Conservation (phyloP, 2,329 filamentous ascomycete species). For the Scytalidium lignicola region DNA sequence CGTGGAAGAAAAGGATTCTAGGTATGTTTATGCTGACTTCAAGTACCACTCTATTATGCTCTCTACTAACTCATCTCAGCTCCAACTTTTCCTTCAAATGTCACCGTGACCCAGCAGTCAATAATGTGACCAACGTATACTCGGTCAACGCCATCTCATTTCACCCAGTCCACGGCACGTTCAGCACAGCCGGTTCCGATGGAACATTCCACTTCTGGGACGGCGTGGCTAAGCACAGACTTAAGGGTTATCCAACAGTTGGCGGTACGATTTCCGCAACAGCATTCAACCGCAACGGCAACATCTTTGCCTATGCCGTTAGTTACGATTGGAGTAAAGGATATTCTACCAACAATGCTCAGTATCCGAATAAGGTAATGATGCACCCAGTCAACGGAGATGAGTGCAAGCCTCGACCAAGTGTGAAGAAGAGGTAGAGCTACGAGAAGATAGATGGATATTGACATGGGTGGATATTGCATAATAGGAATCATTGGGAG, state of each 20-base stretch:
- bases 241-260: constrained; percentile 82
- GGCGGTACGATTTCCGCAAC: constrained; percentile 86
- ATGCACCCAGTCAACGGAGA: constrained; percentile 69
- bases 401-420: constrained; percentile 50
- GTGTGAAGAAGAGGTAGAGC: constrained; percentile 30
- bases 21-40: constrained; percentile 41
- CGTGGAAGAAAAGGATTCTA: constrained; percentile 89
- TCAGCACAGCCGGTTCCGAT: constrained; percentile 91
- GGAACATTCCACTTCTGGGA: constrained; percentile 98
- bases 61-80: constrained; percentile 35
- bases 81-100: constrained; percentile 99
- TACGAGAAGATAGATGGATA: neutral
- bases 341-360: constrained; percentile 74
- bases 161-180: constrained; percentile 95
- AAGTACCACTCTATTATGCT: too few relatives aligned
- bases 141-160: constrained; percentile 97
- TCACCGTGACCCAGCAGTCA: constrained; percentile 75
- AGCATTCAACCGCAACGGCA: constrained; percentile 83
- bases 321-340: constrained; percentile 99
- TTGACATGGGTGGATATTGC: neutral
- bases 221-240: constrained; percentile 80
- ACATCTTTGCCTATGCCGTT: constrained; percentile 81
- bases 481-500: neutral
- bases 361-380: constrained; percentile 76
- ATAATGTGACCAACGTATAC: constrained; percentile 82